These are phyloP conservation scores for Chiua virens DNA, from an alignment of 768 basidiomycete genomes.

Conservation along the genomic window DNA sequence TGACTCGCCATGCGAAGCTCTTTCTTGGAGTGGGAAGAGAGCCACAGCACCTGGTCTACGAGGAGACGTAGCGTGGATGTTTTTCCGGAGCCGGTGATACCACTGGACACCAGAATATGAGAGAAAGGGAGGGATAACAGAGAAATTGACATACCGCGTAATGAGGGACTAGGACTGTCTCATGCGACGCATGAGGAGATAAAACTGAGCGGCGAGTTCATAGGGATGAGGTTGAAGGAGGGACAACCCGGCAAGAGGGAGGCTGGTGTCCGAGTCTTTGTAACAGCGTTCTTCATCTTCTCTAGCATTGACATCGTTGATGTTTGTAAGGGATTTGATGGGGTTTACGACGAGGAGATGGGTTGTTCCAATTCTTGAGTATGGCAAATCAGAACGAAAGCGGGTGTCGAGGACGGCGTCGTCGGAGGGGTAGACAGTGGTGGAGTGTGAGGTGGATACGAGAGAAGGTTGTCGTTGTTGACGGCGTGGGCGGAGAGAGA, in stretches of 20 bases:
- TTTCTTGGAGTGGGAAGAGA: constrained; percentile 79
- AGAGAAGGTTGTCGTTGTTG: constrained; percentile 71
- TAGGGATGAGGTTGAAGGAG: constrained; percentile 85
- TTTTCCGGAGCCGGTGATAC: no score
- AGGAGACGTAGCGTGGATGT: constrained; percentile 71
- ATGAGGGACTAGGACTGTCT: constrained; percentile 76
- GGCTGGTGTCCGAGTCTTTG: constrained; percentile 73
- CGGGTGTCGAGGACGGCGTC: constrained; percentile 81
- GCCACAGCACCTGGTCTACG: constrained; percentile 77
- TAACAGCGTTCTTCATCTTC: constrained; percentile 84
- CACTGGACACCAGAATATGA: constrained; percentile 45
- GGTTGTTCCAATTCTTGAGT: constrained; percentile 70
- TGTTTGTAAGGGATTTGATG: constrained; percentile 75
- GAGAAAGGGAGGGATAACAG: neutral
- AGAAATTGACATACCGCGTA: constrained; percentile 55
- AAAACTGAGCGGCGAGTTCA: constrained; percentile 81
- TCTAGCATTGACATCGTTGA: constrained; percentile 77
- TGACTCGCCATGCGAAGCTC: constrained; percentile 71
- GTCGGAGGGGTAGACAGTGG: constrained; percentile 82
- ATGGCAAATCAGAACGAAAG: constrained; percentile 84
- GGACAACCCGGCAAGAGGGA: constrained; percentile 54
- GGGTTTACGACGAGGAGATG: constrained; percentile 85
- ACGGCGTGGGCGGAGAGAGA: constrained; percentile 51
- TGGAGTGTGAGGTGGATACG: constrained; percentile 66
- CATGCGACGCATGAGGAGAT: constrained; percentile 78